phyloP scores from a whole-genome alignment of 371 early-diverging fungal species.

The Circinella umbellata region DNA sequence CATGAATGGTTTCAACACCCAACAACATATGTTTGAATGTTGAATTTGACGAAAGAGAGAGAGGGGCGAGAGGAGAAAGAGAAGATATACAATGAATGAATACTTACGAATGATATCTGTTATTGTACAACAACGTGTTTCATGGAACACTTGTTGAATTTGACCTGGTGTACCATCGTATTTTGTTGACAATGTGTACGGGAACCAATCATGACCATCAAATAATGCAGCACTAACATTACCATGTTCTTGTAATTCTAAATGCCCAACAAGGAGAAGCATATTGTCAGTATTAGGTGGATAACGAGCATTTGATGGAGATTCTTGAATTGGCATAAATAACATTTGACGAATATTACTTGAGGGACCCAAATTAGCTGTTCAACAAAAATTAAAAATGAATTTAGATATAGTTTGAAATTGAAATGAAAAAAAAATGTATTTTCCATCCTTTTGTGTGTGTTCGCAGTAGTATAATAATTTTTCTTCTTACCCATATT shows the following conservation, averaged over 20 bases:
- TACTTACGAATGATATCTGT: slow-evolving; percentile 33
- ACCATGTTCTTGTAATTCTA: slow-evolving; percentile 43
- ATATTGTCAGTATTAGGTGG: slow-evolving; percentile 35
- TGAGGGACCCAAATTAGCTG: slow-evolving; percentile 23
- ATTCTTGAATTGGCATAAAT: slow-evolving; percentile 33
- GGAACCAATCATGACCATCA: slow-evolving; percentile 68
- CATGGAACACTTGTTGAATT: slow-evolving; percentile 32
- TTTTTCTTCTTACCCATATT: slow-evolving; percentile 17
- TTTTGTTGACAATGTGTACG: slow-evolving; percentile 57
- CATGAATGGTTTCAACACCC: too few relatives aligned
- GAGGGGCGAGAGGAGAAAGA: too few relatives aligned
- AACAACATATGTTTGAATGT: too few relatives aligned
- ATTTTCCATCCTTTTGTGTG: too few relatives aligned
- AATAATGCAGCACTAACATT: slow-evolving; percentile 67
- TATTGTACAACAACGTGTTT: slow-evolving; percentile 29
- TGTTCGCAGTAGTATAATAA: neutral
- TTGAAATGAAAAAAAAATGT: too few relatives aligned
- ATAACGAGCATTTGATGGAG: slow-evolving; percentile 24
- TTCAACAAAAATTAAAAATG: slow-evolving; percentile 3
- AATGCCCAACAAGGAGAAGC: slow-evolving; percentile 58
- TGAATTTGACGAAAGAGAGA: too few relatives aligned
- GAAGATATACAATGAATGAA: neutral
- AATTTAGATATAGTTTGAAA: neutral
- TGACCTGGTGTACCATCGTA: slow-evolving; percentile 33
- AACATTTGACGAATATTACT: slow-evolving; percentile 35